Base-by-base conservation (phyloP, 176 grass and related monocot species). In the Ampelocalamus luodianensis region DNA sequence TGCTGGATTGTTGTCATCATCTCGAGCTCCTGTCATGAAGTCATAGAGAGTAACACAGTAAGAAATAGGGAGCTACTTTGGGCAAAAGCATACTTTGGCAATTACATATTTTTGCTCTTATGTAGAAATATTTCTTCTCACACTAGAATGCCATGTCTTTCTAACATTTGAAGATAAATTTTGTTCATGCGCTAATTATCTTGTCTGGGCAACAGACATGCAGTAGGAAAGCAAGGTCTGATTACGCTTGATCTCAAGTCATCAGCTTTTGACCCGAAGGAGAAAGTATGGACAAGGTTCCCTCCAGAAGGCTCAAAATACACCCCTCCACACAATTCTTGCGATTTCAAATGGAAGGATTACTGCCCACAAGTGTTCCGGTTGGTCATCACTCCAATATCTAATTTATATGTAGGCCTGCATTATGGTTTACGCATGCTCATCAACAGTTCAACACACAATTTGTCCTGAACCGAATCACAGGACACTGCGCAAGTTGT, bases 261-360 rank as follows among this genome's bases (percentile, higher is more conserved):
- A 60, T 94, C 96, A 76, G 96, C 96, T 74, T 95, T 98, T 79
- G 93, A 98, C 55, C 94, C 91, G 0, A 97, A 90, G 82, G 91
- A 93, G 75, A 97, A 97, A 83, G 89, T 93, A 79, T 97, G 94
- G 94, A 94, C 94, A 71, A 92, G 82, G 78, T 97, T 97, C 80
- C 91, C 91, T 55, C 89, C 96, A 58, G 93, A 98, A 93, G 96
- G 96, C 46, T 93, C 96, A 83, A 98, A 98, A 70, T 92, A 93
- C 27, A 98, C 96, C 18, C 96, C 96, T 88, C 96, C 96, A 18
- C 96, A 98, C 84, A 92, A 86, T 66, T 98, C 96, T 58, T 94
- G 93, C 51, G 96, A 98, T 78, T 98, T 98, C 90, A 91, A 80
- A 87, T 98, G 96, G 96, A 98, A 98, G 74, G 96, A 98, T 79